A percentile compares a stretch with the other conserved stretches of the same genome.
These are phyloP conservation scores for Darksidea phi DNA, from an alignment of 495 filamentous ascomycete species.

Conservation along the genomic window DNA sequence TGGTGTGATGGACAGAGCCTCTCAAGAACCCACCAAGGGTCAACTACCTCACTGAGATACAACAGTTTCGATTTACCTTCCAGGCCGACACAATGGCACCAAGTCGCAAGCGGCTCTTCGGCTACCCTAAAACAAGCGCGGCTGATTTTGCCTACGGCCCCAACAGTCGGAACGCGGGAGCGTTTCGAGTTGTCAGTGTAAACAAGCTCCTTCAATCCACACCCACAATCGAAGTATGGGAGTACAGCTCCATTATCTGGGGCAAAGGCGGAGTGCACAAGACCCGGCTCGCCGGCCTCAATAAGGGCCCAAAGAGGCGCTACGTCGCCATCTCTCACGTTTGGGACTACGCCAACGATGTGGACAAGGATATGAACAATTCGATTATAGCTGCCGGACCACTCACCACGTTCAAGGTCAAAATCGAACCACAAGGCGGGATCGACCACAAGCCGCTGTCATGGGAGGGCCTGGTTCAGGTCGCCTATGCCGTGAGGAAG, in stretches of 20 bases:
- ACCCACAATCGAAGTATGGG: background rate
- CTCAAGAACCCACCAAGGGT: too few relatives aligned
- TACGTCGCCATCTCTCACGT: slow-evolving; percentile 5
- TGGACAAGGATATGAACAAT: background rate
- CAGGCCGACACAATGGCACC: too few relatives aligned
- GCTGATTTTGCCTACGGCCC: background rate
- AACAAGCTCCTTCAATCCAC: background rate
- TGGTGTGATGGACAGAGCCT: too few relatives aligned
- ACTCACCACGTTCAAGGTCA: slow-evolving; percentile 1
- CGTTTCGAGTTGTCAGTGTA: background rate
- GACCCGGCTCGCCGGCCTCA: background rate
- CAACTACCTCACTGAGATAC: too few relatives aligned
- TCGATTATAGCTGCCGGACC: slow-evolving; percentile 1
- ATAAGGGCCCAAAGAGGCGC: background rate
- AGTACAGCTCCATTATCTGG: background rate
- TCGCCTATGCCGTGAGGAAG: slow-evolving; percentile 3
- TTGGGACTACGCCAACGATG: slow-evolving; percentile 4
- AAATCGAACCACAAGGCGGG: background rate
- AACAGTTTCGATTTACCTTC: too few relatives aligned
- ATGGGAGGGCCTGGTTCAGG: slow-evolving; percentile 1
- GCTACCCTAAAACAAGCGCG: background rate
- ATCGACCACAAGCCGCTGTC: slow-evolving; percentile 3
- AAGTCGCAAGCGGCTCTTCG: too few relatives aligned
- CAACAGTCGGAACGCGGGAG: background rate
- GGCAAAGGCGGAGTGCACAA: background rate